Conservation (phyloP, 192 early-diverging fungal genomes). For the Linderina pennispora region DNA sequence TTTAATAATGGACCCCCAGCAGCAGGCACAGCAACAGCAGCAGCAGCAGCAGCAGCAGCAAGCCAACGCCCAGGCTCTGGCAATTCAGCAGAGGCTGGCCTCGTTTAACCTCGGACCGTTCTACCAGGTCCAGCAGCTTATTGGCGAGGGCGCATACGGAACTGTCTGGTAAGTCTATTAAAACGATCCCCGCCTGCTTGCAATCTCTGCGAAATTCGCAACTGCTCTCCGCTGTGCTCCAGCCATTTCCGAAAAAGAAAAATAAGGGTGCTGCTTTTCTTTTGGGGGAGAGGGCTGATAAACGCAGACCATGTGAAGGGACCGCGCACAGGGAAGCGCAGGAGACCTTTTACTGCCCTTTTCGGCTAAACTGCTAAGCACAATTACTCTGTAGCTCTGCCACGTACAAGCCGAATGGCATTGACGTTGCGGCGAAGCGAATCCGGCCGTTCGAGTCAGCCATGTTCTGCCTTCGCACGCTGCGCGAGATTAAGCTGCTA, state of each 20-base stretch:
- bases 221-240: not conserved
- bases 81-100: slow-evolving; percentile 44
- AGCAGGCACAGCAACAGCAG: slow-evolving; percentile 23
- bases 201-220: slow-evolving; percentile 1
- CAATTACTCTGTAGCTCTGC: slow-evolving; percentile 66
- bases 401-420: slow-evolving; percentile 69
- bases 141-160: slow-evolving; percentile 92
- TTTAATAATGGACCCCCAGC: slow-evolving; percentile 14
- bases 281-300: too few species aligned
- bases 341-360: too few species aligned
- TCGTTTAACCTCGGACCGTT: slow-evolving; percentile 74
- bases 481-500: slow-evolving; percentile 80
- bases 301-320: too few species aligned
- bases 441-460: slow-evolving; percentile 82
- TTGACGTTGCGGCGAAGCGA: slow-evolving; percentile 88
- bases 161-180: slow-evolving; percentile 77
- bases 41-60: slow-evolving; percentile 42
- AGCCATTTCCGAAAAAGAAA: not conserved
- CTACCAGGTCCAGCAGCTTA: slow-evolving; percentile 79
- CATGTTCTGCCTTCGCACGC: slow-evolving; percentile 76
- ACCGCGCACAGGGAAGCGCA: too few species aligned
- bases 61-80: slow-evolving; percentile 36
- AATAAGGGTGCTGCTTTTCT: too few species aligned
- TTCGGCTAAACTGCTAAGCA: not conserved
- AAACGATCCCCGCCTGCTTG: too few species aligned